Evolutionary conservation across 2,329 filamentous ascomycete genomes (phyloP), one percentile per base, ranked within the genome.

Genomic region (Sporothrix brasiliensis): DNA sequence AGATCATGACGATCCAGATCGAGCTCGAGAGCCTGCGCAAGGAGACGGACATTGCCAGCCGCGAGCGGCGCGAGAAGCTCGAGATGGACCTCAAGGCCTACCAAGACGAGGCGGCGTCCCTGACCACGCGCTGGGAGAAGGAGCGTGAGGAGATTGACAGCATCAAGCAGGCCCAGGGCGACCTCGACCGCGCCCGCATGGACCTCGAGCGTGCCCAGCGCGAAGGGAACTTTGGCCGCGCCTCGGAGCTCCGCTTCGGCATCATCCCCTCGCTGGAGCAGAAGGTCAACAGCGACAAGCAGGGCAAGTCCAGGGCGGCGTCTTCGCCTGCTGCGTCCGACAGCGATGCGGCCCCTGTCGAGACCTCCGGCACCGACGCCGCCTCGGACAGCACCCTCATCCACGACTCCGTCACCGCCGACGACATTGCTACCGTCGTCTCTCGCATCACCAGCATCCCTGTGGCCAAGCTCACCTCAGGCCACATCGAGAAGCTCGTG

Each of bases 1-100:
- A 94, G 76, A 97, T 98, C 72, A 96, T 97, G 88, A 98, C 94
- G 0, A 93, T 98, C 16, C 94, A 97, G 77, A 98, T 99, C 73
- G 94, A 99, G 79, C 85, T 98, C 0, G 95, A 98, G 78, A 97
- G 93, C 72, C 81, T 99, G 54, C 88, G 94, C 67, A 98, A 98
- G 76, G 95, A 99, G 79, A 97, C 90, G 13, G 95, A 99, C 75
- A 85, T 97, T 65, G 90, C 92, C 21, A 97, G 93, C 77, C 90
- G 89, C 75, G 95, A 98, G 79, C 88, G 95, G 21, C 87, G 93
- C 27, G 92, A 96, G 76, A 94, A 94, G 77, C 86, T 98, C 0
- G 91, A 98, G 78, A 83, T 86, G 68, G 90, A 91, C 9, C 24
- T 98, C 24, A 91, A 92, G 76, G 83, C 84, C 66, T 91, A 92